A percentile compares a stretch with the other conserved stretches of the same genome.
Evolutionary conservation across 305 asterid species (phyloP).

Genomic region (Nicotiana rustica): DNA sequence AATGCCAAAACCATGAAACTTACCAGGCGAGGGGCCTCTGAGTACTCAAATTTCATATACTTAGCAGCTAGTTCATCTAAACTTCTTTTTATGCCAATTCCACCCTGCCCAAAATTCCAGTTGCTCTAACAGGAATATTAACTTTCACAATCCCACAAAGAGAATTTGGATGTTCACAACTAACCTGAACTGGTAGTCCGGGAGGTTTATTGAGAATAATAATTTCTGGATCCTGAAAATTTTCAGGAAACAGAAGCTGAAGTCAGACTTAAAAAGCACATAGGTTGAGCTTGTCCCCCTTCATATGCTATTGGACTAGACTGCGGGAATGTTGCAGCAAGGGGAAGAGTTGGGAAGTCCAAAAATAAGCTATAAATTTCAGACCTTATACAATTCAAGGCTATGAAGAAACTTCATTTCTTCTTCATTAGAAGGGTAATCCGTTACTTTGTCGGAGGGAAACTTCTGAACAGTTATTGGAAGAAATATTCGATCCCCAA

Average conservation of each 20-base stretch:
- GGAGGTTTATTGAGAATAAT: conserved; percentile 90
- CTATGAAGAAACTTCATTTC: conserved; percentile 65
- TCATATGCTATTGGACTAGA: background rate
- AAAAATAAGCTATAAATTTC: conserved; percentile 3
- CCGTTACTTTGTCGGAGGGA: conserved; percentile 48
- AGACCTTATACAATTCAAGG: conserved; percentile 79
- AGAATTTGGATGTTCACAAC: conserved; percentile 11
- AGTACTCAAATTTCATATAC: conserved; percentile 69
- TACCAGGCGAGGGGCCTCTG: conserved; percentile 95
- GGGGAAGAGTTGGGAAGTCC: conserved; percentile 12
- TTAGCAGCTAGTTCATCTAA: conserved; percentile 88
- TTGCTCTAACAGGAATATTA: conserved; percentile 33
- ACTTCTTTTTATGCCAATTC: conserved; percentile 83
- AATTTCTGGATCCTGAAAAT: conserved; percentile 71
- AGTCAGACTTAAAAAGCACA: background rate
- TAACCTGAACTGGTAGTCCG: conserved; percentile 96
- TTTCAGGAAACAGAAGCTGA: background rate
- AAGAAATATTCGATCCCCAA: conserved; percentile 74
- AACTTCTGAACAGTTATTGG: conserved; percentile 73
- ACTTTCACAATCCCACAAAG: conserved; percentile 37
- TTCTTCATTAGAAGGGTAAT: conserved; percentile 48
- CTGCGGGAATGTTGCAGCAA: background rate
- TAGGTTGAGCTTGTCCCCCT: background rate
- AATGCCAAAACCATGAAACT: conserved; percentile 38
- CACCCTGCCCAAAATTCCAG: conserved; percentile 65